Base-by-base conservation (phyloP, 2,329 filamentous ascomycete genomes). In the Orbilia blumenaviensis region DNA sequence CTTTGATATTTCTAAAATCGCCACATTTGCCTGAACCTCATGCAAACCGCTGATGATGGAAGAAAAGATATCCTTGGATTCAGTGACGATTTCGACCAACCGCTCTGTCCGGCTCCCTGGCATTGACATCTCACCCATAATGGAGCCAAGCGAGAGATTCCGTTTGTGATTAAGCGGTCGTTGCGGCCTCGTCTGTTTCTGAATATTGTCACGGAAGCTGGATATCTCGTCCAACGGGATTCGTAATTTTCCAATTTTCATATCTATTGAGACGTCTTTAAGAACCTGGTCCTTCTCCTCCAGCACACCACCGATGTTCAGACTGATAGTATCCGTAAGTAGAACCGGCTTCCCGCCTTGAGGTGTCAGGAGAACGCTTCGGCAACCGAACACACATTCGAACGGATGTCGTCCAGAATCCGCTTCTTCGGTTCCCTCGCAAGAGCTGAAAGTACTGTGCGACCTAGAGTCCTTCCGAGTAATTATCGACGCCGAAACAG, bases 21-120 rank as follows among this genome's bases (percentile, higher is more conserved):
- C 94, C 81, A 98, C 89, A 0, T 94, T 94, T 80, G 99, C 92
- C 82, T 99, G 95, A 10, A 99, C 91, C 82, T 99, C 95, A 82
- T 97, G 96, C 78, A 99, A 93, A 61, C 95, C 95, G 48, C 92
- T 89, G 58, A 99, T 85, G 44, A 97, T 90, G 0, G 95, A 97
- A 82, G 91, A 92, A 67, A 94, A 87, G 81, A 99, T 95, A 78
- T 97, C 93, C 80, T 94, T 94, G 0, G 93, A 97, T 81, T 97
- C 94, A 0, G 94, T 94, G 0, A 97, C 91, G 0, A 92, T 91
- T 81, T 92, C 91, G 67, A 94, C 90, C 68, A 97, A 87, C 29
- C 88, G 87, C 66, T 92, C 89, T 78, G 88, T 87, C 77, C 83
- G 86, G 79, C 85, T 91, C n/a, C 89, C 89, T 7, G 91, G 89